A percentile compares a stretch with the other conserved stretches of the same genome.
Evolutionary conservation across 371 early-diverging fungal genomes (phyloP).

Genomic region (Lichtheimia ramosa): DNA sequence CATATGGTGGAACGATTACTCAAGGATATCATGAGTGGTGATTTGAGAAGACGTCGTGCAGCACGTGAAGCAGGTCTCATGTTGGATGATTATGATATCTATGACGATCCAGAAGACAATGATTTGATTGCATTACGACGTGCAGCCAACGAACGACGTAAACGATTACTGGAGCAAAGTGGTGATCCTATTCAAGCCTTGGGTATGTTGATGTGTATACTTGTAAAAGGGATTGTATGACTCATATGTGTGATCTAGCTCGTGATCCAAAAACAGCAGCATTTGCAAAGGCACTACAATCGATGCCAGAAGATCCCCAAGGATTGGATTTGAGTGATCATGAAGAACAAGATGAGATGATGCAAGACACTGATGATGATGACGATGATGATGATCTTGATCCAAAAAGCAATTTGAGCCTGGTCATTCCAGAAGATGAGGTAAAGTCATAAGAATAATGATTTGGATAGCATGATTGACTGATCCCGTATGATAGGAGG

Average conservation of each 20-base stretch:
- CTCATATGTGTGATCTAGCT: slow-evolving; percentile 13
- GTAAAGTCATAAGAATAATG: background rate
- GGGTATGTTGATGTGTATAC: slow-evolving; percentile 11
- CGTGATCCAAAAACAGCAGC: slow-evolving; percentile 44
- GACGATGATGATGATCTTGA: slow-evolving; percentile 7
- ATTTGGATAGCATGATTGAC: background rate
- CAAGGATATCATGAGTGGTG: slow-evolving; percentile 50
- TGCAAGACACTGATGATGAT: slow-evolving; percentile 7
- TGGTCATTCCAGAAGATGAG: background rate
- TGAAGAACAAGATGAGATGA: slow-evolving; percentile 13
- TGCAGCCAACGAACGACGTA: slow-evolving; percentile 34
- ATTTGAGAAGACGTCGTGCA: slow-evolving; percentile 36
- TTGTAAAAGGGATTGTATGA: background rate
- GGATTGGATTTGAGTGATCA: slow-evolving; percentile 26
- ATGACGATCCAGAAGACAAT: slow-evolving; percentile 39
- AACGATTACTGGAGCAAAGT: slow-evolving; percentile 24
- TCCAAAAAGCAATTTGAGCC: background rate
- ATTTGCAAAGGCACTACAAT: slow-evolving; percentile 44
- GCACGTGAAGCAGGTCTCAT: slow-evolving; percentile 36
- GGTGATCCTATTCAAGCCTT: slow-evolving; percentile 32
- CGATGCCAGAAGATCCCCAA: slow-evolving; percentile 23
- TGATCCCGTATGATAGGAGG: background rate
- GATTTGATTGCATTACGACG: slow-evolving; percentile 39
- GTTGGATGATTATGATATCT: slow-evolving; percentile 42
- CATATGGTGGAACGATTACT: slow-evolving; percentile 40